phyloP scores from a whole-genome alignment of 306 rosid species.

The Alnus glutinosa region DNA sequence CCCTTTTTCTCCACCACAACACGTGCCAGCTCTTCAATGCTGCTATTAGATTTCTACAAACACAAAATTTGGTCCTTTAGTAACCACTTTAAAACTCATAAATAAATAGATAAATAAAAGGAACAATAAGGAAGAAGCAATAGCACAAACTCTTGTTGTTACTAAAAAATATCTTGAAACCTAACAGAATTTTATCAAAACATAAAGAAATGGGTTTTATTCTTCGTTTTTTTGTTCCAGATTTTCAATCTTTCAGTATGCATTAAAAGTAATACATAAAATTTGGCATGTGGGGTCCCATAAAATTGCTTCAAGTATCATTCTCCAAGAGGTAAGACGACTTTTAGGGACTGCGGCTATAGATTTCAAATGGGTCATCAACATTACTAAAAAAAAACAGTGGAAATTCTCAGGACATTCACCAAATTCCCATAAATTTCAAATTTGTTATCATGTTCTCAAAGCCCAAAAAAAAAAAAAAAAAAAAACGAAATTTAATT shows the following conservation, averaged over 20 bases:
- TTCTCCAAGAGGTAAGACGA: no score
- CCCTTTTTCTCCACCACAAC: slow-evolving; percentile 52
- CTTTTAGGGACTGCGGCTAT: no score
- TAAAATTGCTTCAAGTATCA: no score
- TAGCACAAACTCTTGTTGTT: neutral
- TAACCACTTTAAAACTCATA: neutral
- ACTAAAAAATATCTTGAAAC: neutral
- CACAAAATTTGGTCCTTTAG: neutral
- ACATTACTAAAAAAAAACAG: neutral
- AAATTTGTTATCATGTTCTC: neutral
- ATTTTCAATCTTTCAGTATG: no score
- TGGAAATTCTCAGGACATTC: neutral
- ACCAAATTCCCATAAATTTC: neutral
- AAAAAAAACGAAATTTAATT: neutral
- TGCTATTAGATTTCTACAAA: slow-evolving; percentile 52
- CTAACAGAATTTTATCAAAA: neutral
- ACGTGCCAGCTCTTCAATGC: slow-evolving; percentile 60
- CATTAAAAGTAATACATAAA: no score
- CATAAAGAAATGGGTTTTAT: no score
- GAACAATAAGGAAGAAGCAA: neutral
- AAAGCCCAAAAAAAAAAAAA: neutral
- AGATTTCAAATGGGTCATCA: no score
- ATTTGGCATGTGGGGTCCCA: no score
- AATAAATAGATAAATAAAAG: no score
- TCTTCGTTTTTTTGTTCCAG: no score